A percentile compares a stretch with the other conserved stretches of the same genome.
Conservation (phyloP, 1,284 basidiomycete species). For the Cutaneotrichosporon spelunceum region DNA sequence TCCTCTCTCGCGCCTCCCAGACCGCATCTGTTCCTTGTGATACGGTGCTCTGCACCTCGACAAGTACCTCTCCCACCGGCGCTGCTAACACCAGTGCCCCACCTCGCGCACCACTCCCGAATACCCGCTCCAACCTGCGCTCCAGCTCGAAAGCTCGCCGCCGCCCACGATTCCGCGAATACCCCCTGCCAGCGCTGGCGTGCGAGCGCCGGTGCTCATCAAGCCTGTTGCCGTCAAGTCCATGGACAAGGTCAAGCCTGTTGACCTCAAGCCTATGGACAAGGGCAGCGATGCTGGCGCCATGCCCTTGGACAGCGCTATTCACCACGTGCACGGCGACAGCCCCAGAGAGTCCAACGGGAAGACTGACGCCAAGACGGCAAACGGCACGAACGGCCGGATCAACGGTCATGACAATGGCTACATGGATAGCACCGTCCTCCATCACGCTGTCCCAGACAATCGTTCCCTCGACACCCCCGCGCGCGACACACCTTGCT, state of each 20-base stretch:
- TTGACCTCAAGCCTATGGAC: no score
- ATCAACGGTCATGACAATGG: not conserved
- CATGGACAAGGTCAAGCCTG: no score
- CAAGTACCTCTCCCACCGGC: not conserved
- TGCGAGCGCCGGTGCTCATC: not conserved
- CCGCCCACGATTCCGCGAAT: not conserved
- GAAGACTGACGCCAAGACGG: no score
- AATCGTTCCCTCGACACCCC: no score
- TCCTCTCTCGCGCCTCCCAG: not conserved
- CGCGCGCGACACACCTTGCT: no score
- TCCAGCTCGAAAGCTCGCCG: not conserved
- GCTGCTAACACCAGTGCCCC: not conserved
- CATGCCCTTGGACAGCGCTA: no score
- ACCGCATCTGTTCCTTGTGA: not conserved
- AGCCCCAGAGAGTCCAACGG: no score
- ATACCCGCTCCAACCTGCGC: not conserved
- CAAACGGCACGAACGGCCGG: no score
- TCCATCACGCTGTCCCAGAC: no score
- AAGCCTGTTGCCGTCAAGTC: not conserved
- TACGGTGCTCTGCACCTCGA: constrained; percentile 1
- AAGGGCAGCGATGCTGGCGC: no score
- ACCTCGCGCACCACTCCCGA: not conserved
- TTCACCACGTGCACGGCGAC: not conserved
- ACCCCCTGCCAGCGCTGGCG: not conserved
- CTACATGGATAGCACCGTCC: no score